These are phyloP conservation scores for Picea sitchensis DNA, from an alignment of 75 land plant genomes.

Conservation along the genomic window DNA sequence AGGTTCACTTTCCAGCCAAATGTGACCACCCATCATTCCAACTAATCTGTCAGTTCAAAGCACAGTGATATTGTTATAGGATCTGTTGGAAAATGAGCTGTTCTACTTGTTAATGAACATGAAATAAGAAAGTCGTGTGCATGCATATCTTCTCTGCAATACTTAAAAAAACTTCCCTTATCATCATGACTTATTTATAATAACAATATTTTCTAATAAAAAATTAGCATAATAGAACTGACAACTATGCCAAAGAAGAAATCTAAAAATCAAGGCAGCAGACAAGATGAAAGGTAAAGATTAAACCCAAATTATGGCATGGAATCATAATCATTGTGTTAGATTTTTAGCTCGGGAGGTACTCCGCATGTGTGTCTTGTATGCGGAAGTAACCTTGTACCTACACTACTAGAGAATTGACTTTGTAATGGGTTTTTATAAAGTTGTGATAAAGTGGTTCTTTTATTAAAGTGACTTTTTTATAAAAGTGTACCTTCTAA, in stretches of 20 bases:
- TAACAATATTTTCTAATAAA: not conserved
- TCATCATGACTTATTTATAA: not conserved
- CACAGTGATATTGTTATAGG: not conserved
- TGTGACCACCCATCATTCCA: slow-evolving; percentile 44
- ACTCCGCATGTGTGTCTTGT: too few relatives aligned
- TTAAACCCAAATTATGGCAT: not conserved
- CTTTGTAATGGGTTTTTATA: too few relatives aligned
- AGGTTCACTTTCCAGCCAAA: slow-evolving; percentile 46
- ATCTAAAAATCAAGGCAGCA: slow-evolving; percentile 2
- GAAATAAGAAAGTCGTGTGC: not conserved
- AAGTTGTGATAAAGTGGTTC: too few relatives aligned
- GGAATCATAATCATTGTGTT: not conserved
- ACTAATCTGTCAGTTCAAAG: slow-evolving; percentile 25
- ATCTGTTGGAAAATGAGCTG: not conserved
- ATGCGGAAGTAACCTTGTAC: too few relatives aligned
- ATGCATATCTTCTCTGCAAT: not conserved
- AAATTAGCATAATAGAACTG: not conserved
- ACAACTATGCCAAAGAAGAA: slow-evolving; percentile 7
- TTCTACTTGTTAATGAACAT: not conserved
- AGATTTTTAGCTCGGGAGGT: too few relatives aligned
- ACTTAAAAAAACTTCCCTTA: too few relatives aligned
- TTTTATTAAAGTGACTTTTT: too few relatives aligned
- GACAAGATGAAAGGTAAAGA: not conserved
- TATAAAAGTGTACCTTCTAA: too few relatives aligned
- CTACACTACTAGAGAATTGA: too few relatives aligned